These are phyloP conservation scores for Podospora sp. DNA, from an alignment of 495 filamentous ascomycete species.

Conservation along the genomic window DNA sequence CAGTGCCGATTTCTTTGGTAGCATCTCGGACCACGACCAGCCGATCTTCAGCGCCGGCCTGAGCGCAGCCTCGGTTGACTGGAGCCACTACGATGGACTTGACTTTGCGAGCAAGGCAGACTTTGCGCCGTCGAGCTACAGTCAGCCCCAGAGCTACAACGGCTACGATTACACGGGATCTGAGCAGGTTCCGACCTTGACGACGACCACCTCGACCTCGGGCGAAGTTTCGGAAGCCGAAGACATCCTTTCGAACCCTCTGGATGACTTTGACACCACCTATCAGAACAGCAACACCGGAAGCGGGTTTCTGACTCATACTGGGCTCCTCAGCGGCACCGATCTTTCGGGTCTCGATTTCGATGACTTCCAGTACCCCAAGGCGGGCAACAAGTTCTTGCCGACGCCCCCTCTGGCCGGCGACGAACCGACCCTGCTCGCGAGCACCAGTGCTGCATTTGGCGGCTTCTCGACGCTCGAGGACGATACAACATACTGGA, in stretches of 20 bases:
- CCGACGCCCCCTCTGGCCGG: constrained; percentile 40
- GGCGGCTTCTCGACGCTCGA: constrained; percentile 32
- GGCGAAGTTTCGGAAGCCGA: constrained; percentile 77
- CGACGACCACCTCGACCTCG: constrained; percentile 66
- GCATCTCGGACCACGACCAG: constrained; percentile 63
- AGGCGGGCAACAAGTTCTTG: constrained; percentile 51
- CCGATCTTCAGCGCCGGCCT: constrained; percentile 68
- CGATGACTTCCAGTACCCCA: constrained; percentile 56
- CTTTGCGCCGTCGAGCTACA: constrained; percentile 66
- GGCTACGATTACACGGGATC: constrained; percentile 64
- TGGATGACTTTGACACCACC: constrained; percentile 56
- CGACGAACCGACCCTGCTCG: constrained; percentile 37
- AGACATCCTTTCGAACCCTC: constrained; percentile 60
- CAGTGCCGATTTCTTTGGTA: constrained; percentile 53
- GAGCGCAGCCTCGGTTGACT: constrained; percentile 67
- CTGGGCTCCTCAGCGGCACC: constrained; percentile 54
- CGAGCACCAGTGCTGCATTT: constrained; percentile 23
- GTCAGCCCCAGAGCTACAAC: constrained; percentile 69
- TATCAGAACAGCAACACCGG: constrained; percentile 55
- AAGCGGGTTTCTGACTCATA: constrained; percentile 51
- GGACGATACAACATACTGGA: constrained; percentile 40
- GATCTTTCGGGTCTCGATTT: constrained; percentile 63
- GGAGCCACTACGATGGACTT: constrained; percentile 69
- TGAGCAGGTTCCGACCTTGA: constrained; percentile 56
- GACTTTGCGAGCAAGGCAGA: constrained; percentile 53